Conservation (phyloP, 352 stramenopile species). For the Phytophthora palmivora region DNA sequence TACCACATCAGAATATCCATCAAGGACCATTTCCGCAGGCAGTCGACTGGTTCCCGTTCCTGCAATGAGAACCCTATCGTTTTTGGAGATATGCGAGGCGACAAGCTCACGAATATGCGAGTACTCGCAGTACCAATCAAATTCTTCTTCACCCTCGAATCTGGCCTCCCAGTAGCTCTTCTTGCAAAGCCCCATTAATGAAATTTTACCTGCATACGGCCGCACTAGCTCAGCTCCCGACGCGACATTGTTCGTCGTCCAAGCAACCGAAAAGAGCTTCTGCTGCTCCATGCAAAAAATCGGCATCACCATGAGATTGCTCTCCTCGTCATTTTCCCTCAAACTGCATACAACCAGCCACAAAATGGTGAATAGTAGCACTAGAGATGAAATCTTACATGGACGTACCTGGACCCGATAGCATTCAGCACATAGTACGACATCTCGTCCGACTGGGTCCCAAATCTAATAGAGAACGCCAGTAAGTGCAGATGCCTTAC, state of each 20-base stretch:
- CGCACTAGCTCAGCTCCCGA: slow-evolving; percentile 44
- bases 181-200: slow-evolving; percentile 63
- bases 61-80: slow-evolving; percentile 40
- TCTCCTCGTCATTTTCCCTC: slow-evolving; percentile 39
- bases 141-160: slow-evolving; percentile 59
- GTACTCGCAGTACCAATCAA: slow-evolving; percentile 70
- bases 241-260: slow-evolving; percentile 41
- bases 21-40: slow-evolving; percentile 52
- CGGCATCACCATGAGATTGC: slow-evolving; percentile 56
- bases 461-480: slow-evolving; percentile 61
- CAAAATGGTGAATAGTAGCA: slow-evolving; percentile 6
- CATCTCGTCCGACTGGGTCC: slow-evolving; percentile 46
- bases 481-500: slow-evolving; percentile 48
- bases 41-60: slow-evolving; percentile 60
- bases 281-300: slow-evolving; percentile 56
- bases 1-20: slow-evolving; percentile 53
- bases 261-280: slow-evolving; percentile 56
- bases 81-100: slow-evolving; percentile 41
- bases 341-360: slow-evolving; percentile 32
- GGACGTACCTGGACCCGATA: slow-evolving; percentile 41
- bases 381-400: not conserved
- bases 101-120: slow-evolving; percentile 49
- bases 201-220: slow-evolving; percentile 58
- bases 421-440: slow-evolving; percentile 63
- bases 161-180: slow-evolving; percentile 66